Base-by-base conservation (phyloP, 192 early-diverging fungal genomes). In the Phycomyces blakesleeanus region DNA sequence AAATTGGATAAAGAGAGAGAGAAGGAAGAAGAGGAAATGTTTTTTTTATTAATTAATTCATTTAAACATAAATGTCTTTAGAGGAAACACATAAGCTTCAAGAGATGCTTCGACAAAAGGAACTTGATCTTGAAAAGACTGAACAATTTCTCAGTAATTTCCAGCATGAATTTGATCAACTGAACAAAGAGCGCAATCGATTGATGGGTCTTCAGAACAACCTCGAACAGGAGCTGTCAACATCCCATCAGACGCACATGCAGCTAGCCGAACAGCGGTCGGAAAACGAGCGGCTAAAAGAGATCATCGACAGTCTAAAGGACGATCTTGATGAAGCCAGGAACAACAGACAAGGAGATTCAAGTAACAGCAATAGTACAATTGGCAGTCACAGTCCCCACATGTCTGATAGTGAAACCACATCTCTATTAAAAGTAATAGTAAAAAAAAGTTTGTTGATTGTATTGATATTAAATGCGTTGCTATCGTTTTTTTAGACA, bases 81-180 rank as follows among this genome's bases (percentile, higher is more conserved):
- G 77, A 66, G 53, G 77, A 78, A 72, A 69, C 73, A 20, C 69
- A 75, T 24, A 76, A 78, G 44, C 51, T 78, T 11, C 74, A 76
- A 25, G 64, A 76, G 18, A 20, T 69, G 50, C 51, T 78, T 21
- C 37, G 53, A 47, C 51, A 60, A 51, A 78, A 78, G 38, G 77
- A 78, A 41, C 57, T 42, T 10, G 66, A 76, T 51, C 61, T 78
- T 24, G 26, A 60, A 25, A 59, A 69, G 22, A 69, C 64, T 11
- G 65, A 75, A 52, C 39, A 50, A 11, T 66, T 61, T 16, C 60
- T 78, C n/a, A 66, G 54, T 20, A 56, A 40, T 24, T 62, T 76
- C 18, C 57, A 68, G n/a, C 37, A 20, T 22, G 74, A 76, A 58
- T 67, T 71, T 2, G 20, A 50, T 3, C 21, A 69, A 42, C 53